Percentiles rank a stretch among this genome's conserved stretches.
These are phyloP conservation scores for Fusarium nygamai DNA, from an alignment of 2,329 filamentous ascomycete genomes.

Conservation along the genomic window DNA sequence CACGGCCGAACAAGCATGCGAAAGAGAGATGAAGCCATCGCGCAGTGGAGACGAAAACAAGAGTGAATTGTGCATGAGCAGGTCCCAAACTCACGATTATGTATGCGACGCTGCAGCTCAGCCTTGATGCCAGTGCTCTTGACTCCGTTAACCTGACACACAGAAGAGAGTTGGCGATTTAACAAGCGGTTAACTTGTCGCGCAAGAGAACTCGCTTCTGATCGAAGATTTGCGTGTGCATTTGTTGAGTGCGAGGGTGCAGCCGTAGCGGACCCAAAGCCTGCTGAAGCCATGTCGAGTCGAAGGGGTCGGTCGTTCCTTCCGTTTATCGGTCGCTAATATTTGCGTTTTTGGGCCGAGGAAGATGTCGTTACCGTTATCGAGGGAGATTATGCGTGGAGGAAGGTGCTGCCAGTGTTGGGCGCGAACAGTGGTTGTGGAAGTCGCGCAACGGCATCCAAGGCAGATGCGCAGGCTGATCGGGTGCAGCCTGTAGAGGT, in stretches of 20 bases:
- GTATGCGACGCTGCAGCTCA: conserved; percentile 80
- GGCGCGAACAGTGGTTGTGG: conserved; percentile 20
- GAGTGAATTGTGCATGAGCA: background rate
- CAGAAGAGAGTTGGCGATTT: conserved; percentile 75
- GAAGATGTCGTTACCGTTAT: conserved; percentile 1
- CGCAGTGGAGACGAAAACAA: background rate
- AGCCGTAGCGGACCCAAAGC: conserved; percentile 35
- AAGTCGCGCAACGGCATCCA: conserved; percentile 43
- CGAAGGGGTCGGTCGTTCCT: conserved; percentile 4
- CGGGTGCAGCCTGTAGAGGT: conserved; percentile 18
- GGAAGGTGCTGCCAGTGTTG: conserved; percentile 25
- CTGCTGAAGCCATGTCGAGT: conserved; percentile 39
- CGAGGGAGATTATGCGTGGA: background rate
- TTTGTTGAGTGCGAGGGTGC: conserved; percentile 19
- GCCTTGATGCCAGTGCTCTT: conserved; percentile 86
- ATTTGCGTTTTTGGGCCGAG: background rate
- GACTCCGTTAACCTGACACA: conserved; percentile 79
- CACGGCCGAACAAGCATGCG: background rate
- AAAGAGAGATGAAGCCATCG: background rate
- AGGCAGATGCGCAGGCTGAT: conserved; percentile 38
- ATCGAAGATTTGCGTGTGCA: conserved; percentile 44
- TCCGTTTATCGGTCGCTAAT: conserved; percentile 7
- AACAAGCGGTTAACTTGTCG: conserved; percentile 59
- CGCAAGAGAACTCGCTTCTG: conserved; percentile 58
- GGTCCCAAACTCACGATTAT: conserved; percentile 71